These are phyloP conservation scores for Agarophyton chilense DNA, from an alignment of 23 red algal genomes.

Conservation along the genomic window DNA sequence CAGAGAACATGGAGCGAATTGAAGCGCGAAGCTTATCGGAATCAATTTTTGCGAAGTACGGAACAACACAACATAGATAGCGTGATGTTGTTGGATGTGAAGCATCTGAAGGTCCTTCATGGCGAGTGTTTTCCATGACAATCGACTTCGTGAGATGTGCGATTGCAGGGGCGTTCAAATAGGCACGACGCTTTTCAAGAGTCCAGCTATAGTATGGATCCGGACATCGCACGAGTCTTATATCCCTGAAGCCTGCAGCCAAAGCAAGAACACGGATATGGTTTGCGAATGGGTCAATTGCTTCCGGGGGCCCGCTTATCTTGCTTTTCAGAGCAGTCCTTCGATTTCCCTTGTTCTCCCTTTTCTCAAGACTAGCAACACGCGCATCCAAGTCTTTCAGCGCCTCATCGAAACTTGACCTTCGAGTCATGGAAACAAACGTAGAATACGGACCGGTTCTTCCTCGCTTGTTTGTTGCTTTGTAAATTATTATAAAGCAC, in stretches of 20 bases:
- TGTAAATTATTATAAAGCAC: too few relatives aligned
- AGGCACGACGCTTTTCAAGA: slow-evolving; percentile 69
- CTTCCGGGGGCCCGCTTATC: slow-evolving; percentile 15
- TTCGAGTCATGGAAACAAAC: slow-evolving; percentile 4
- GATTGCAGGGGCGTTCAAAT: slow-evolving; percentile 50
- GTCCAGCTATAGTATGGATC: slow-evolving; percentile 68
- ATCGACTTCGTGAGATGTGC: slow-evolving; percentile 90
- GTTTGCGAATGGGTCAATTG: slow-evolving; percentile 40
- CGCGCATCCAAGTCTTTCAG: neutral
- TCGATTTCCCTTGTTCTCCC: neutral
- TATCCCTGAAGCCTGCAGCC: slow-evolving; percentile 33
- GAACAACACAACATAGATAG: slow-evolving; percentile 82
- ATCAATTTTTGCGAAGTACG: slow-evolving; percentile 71
- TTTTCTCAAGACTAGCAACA: neutral
- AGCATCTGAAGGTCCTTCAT: slow-evolving; percentile 19
- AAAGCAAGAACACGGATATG: slow-evolving; percentile 27
- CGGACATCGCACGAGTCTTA: slow-evolving; percentile 53
- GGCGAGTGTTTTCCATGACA: slow-evolving; percentile 83
- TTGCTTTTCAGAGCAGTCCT: neutral
- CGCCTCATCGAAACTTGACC: neutral
- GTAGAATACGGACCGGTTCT: too few relatives aligned
- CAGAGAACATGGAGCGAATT: slow-evolving; percentile 35
- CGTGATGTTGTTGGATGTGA: slow-evolving; percentile 26
- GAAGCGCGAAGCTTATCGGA: slow-evolving; percentile 62
- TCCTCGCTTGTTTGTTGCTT: too few relatives aligned